phyloP scores from a whole-genome alignment of 148 eudicot genomes.

The Amaranthus hypochondriacus region DNA sequence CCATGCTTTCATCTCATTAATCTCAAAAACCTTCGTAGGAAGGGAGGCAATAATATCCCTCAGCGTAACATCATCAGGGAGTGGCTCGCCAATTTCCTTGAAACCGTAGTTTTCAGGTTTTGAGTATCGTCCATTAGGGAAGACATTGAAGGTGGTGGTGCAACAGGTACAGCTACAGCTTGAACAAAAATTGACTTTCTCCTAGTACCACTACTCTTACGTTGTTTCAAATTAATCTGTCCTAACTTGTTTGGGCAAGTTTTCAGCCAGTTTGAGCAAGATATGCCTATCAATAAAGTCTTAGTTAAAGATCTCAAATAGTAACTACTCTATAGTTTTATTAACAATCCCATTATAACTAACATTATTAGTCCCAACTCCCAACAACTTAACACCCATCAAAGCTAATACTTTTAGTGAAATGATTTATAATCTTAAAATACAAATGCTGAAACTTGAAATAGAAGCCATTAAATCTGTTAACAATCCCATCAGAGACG shows the following conservation, averaged over 20 bases:
- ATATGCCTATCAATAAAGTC: conserved; percentile 4
- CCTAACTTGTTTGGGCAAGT: conserved; percentile 14
- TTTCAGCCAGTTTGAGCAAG: conserved; percentile 18
- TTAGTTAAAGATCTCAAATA: no score
- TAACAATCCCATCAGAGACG: no score
- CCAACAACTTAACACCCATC: no score
- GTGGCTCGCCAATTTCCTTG: conserved; percentile 79
- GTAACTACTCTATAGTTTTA: no score
- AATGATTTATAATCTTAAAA: no score
- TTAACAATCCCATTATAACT: no score
- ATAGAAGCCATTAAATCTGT: no score
- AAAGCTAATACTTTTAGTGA: no score
- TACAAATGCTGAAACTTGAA: no score
- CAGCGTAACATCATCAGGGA: conserved; percentile 74
- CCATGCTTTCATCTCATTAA: conserved; percentile 83
- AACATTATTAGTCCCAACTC: no score
- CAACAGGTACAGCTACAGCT: conserved; percentile 59
- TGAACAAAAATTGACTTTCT: conserved; percentile 34
- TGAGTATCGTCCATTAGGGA: conserved; percentile 45
- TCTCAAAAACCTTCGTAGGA: conserved; percentile 90
- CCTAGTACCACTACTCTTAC: conserved; percentile 10
- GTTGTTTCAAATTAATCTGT: conserved; percentile 25
- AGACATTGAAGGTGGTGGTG: conserved; percentile 41
- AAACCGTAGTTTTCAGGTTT: conserved; percentile 68
- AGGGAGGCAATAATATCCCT: conserved; percentile 64